A percentile compares a stretch with the other conserved stretches of the same genome.
These are phyloP conservation scores for Babesia sp. DNA, from an alignment of 169 alveolate genomes.

Conservation along the genomic window DNA sequence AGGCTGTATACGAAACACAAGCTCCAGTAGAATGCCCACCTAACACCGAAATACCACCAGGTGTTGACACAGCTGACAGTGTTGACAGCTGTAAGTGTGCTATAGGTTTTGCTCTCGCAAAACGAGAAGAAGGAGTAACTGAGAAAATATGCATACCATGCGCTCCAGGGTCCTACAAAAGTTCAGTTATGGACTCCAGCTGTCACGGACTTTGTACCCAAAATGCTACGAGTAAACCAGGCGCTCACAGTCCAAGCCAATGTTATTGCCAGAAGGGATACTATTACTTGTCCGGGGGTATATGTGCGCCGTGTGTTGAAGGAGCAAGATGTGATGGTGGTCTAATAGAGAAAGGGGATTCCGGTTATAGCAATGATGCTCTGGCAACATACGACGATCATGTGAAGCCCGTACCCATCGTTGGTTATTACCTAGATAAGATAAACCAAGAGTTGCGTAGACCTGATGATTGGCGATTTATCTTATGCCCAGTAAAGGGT, in stretches of 20 bases:
- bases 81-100: conserved; percentile 79
- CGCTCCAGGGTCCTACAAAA: conserved; percentile 79
- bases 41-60: conserved; percentile 79
- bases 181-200: conserved; percentile 79
- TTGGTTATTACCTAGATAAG: conserved; percentile 78
- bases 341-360: conserved; percentile 42
- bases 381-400: conserved; percentile 71
- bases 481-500: conserved; percentile 79
- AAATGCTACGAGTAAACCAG: conserved; percentile 76
- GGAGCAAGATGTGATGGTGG: conserved; percentile 85
- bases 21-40: conserved; percentile 73
- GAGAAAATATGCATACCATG: conserved; percentile 77
- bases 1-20: conserved; percentile 34
- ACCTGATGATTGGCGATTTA: conserved; percentile 82
- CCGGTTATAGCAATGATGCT: conserved; percentile 18
- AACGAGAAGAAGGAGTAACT: conserved; percentile 19
- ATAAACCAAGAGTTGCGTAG: conserved; percentile 59
- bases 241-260: conserved; percentile 77
- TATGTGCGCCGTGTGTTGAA: conserved; percentile 78
- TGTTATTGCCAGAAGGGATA: conserved; percentile 81
- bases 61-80: conserved; percentile 76
- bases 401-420: conserved; percentile 78
- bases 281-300: conserved; percentile 74
- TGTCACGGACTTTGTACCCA: conserved; percentile 80
- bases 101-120: conserved; percentile 74